These are phyloP conservation scores for Neonectria neomacrospora DNA, from an alignment of 2,329 filamentous ascomycete genomes.

Conservation along the genomic window DNA sequence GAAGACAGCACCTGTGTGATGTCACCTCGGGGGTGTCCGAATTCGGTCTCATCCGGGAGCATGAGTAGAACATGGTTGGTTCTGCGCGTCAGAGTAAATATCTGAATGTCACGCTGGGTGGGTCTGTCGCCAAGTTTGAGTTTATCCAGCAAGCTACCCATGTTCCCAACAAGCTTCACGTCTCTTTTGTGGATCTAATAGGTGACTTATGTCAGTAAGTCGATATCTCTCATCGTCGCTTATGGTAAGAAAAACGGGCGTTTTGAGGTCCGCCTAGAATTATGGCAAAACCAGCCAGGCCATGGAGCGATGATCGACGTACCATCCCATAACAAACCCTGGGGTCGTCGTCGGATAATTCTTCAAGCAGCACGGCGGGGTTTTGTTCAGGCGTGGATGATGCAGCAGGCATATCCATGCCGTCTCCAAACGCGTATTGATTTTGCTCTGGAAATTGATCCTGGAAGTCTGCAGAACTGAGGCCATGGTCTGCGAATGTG, in stretches of 20 bases:
- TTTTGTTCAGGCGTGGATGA: neutral
- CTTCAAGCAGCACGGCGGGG: neutral
- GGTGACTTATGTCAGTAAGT: neutral
- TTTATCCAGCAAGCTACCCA: neutral
- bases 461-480: neutral
- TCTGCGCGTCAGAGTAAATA: neutral
- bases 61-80: neutral
- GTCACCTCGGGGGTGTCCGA: slow-evolving; percentile 7
- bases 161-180: slow-evolving; percentile 23
- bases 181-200: slow-evolving; percentile 11
- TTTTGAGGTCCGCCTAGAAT: no score
- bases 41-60: slow-evolving; percentile 3
- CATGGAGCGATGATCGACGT: neutral
- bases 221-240: neutral
- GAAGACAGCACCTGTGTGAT: slow-evolving; percentile 7
- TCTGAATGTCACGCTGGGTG: neutral
- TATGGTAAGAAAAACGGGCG: no score
- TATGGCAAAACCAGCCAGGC: no score
- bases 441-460: neutral
- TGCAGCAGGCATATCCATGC: neutral
- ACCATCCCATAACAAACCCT: slow-evolving; percentile 27
- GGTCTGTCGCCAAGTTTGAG: neutral
- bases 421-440: no score
- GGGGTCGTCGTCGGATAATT: neutral
- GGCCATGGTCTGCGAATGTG: neutral